Evolutionary conservation across 352 stramenopile genomes (phyloP).

Genomic region (Globisporangium megalacanthum): DNA sequence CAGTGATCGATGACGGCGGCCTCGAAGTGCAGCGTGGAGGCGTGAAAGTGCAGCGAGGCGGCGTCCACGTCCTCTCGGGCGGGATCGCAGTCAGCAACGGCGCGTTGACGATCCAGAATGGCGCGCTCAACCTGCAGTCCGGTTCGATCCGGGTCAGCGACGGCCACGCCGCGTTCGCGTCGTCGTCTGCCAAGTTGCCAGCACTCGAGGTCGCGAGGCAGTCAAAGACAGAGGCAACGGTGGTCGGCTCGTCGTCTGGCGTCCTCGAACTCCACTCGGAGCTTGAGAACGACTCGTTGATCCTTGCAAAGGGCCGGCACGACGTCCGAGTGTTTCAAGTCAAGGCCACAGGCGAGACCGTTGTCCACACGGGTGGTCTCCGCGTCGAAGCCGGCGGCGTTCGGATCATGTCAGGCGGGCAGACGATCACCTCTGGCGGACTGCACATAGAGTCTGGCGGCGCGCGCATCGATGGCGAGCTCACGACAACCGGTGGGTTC

Average conservation of each 20-base stretch:
- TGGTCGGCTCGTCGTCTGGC: constrained; percentile 6
- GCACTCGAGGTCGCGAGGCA: constrained; percentile 7
- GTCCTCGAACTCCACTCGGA: constrained; percentile 15
- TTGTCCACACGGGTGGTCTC: constrained; percentile 50
- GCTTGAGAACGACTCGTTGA: constrained; percentile 14
- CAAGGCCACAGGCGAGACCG: constrained; percentile 35
- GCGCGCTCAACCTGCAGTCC: constrained; percentile 31
- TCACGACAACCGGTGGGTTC: constrained; percentile 57
- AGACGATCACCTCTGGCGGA: constrained; percentile 53
- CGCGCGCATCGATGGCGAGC: constrained; percentile 39
- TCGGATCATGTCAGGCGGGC: constrained; percentile 45
- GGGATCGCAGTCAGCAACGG: constrained; percentile 42
- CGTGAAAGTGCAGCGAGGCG: constrained; percentile 47
- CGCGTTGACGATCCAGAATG: constrained; percentile 34
- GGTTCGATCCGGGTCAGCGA: constrained; percentile 37
- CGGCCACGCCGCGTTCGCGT: constrained; percentile 13
- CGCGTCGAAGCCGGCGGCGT: constrained; percentile 46
- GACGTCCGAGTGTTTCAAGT: constrained; percentile 51
- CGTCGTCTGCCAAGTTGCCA: constrained; percentile 3
- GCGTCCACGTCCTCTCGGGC: constrained; percentile 52
- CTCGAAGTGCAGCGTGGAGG: constrained; percentile 55
- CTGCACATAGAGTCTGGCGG: constrained; percentile 51
- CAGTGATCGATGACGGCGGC: constrained; percentile 49
- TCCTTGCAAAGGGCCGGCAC: constrained; percentile 21
- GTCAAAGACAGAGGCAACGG: constrained; percentile 5